Evolutionary conservation across 164 flowering plant genomes (phyloP).

Genomic region (Sextonia rubra): DNA sequence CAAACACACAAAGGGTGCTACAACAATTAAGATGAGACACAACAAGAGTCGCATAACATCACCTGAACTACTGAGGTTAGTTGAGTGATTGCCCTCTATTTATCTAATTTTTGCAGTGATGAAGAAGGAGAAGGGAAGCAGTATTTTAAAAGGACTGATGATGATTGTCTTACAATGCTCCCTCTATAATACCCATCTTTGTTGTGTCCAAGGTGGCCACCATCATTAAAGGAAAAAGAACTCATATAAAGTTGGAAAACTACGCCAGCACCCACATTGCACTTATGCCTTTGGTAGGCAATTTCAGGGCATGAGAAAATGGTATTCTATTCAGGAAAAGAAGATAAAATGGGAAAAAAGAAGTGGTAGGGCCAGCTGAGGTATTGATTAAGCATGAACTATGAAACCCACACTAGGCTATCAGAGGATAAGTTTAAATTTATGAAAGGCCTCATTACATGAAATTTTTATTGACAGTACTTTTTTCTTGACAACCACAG

Average conservation of each 20-base stretch:
- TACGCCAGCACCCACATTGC: neutral
- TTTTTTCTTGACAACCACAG: neutral
- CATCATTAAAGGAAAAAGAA: neutral
- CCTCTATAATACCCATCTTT: neutral
- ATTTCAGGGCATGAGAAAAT: neutral
- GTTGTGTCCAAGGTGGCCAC: constrained; percentile 1
- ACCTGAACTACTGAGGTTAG: neutral
- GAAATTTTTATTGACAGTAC: no score
- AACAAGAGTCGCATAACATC: neutral
- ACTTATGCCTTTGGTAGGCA: neutral
- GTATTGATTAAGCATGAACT: neutral
- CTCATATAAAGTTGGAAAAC: neutral
- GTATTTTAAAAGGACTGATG: neutral
- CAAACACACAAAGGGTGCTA: neutral
- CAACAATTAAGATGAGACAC: neutral
- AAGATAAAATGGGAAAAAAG: no score
- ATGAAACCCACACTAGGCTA: neutral
- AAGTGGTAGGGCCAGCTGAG: neutral
- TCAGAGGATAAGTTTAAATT: neutral
- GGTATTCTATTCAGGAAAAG: neutral
- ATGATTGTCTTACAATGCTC: neutral
- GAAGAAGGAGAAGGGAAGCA: neutral
- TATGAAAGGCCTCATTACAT: no score
- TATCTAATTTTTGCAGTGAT: neutral
- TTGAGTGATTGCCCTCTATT: neutral